Evolutionary conservation across 2,329 filamentous ascomycete species (phyloP), one percentile per base, ranked within the genome.

Genomic region (Aspergillus hortae): DNA sequence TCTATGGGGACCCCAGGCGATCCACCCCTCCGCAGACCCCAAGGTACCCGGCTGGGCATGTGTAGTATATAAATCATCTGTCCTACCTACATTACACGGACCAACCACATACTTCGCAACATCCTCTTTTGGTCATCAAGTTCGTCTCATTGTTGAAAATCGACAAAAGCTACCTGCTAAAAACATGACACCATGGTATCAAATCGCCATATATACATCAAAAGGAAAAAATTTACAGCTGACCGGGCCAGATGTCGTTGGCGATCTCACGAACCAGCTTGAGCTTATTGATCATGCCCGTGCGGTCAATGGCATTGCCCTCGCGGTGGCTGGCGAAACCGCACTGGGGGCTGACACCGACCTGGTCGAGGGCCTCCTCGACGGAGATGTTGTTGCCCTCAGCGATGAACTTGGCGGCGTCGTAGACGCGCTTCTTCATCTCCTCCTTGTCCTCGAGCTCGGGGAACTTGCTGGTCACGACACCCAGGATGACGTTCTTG

Each of bases 241-340:
- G 71, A 17, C 77, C 76, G 4, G 79, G 77, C 88, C 88, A 92
- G 52, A 91, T 80, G 62, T 86, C 82, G 64, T 90, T 81, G 2
- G 88, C 87, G 62, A 92, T 83, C 60, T 83, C 77, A 57, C 87
- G 80, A 15, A 91, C 86, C 48, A 92, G 72, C 58, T 80, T 76
- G 62, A 92, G 71, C 76, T 91, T 92, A 69, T 80, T 83, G 72
- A 82, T 82, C 84, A 91, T 86, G 56, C 88, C 87, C 43, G 88
- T 81, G 56, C 83, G 76, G 19, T 78, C 80, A 49, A 92, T 76
- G 12, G 83, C 80, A 65, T 92, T 90, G 0, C 88, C 88, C 61
- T 81, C 84, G 59, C 86, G 83, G 66, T 92, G 88, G 33, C 84
- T 89, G 33, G 87, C 88, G 68, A 88, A 88, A 5, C 85, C 86